phyloP scores from a whole-genome alignment of 139 green algal genomes.

The Chlamydomonas sp. region DNA sequence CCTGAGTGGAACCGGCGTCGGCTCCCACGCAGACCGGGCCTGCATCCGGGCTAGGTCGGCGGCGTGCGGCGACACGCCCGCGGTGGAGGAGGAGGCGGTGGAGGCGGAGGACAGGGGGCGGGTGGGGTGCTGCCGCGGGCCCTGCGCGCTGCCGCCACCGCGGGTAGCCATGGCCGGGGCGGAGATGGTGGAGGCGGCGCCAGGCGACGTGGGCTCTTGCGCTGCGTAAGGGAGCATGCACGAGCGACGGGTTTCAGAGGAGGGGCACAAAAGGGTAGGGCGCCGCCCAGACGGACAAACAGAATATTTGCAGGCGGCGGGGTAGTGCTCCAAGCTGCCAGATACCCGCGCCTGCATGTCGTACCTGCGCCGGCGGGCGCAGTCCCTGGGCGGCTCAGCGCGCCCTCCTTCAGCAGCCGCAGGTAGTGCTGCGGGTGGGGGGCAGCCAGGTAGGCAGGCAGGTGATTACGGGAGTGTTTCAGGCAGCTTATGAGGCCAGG shows the following conservation, averaged over 20 bases:
- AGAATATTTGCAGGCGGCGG: neutral
- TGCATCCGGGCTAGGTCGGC: slow-evolving; percentile 24
- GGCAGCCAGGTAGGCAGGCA: neutral
- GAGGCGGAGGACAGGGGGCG: too few species aligned
- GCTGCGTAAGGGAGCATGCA: neutral
- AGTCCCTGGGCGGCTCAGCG: neutral
- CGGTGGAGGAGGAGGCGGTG: too few species aligned
- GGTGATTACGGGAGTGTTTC: neutral
- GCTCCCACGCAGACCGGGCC: slow-evolving; percentile 21
- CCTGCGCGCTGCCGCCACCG: neutral
- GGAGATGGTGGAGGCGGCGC: neutral
- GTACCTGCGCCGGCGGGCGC: neutral
- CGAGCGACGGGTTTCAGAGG: neutral
- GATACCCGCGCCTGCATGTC: too few species aligned
- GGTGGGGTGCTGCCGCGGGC: too few species aligned
- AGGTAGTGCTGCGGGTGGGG: slow-evolving; percentile 33
- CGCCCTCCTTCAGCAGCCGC: slow-evolving; percentile 15
- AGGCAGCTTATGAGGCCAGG: too few species aligned
- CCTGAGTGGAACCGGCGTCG: neutral
- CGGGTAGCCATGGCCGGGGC: neutral
- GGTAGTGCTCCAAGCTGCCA: neutral
- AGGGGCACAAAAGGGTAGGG: neutral
- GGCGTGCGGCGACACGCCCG: neutral
- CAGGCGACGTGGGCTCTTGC: neutral
- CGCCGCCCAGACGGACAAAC: neutral